phyloP scores from a whole-genome alignment of 352 stramenopile genomes.

The Pythium apleroticum region DNA sequence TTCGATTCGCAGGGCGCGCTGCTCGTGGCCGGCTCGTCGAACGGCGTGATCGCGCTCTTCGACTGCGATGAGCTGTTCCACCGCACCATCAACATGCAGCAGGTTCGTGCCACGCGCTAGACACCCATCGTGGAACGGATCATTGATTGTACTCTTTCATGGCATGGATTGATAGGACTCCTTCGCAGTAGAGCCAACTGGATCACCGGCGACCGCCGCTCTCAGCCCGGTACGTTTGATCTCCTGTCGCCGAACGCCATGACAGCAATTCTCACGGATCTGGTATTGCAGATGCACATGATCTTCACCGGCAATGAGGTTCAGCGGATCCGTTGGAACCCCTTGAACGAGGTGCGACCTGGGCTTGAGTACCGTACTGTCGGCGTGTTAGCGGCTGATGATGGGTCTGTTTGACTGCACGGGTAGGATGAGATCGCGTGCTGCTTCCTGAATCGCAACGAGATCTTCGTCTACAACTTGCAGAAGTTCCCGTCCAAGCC shows the following conservation, averaged over 20 bases:
- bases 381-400: too few species aligned
- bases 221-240: constrained; percentile 2
- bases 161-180: too few species aligned
- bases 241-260: too few species aligned
- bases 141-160: not conserved
- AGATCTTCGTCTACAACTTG: constrained; percentile 75
- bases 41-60: constrained; percentile 69
- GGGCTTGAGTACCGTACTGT: not conserved
- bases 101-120: constrained; percentile 27
- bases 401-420: too few species aligned
- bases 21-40: constrained; percentile 59
- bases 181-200: too few species aligned
- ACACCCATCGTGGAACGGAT: too few species aligned
- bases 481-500: constrained; percentile 68
- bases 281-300: constrained; percentile 53
- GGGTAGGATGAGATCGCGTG: constrained; percentile 70
- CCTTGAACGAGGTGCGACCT: constrained; percentile 49
- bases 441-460: constrained; percentile 70
- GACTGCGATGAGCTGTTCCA: constrained; percentile 82
- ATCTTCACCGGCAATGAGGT: constrained; percentile 72
- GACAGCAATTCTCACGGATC: not conserved
- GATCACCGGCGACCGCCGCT: not conserved
- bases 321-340: constrained; percentile 77
- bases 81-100: constrained; percentile 51
- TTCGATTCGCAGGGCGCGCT: constrained; percentile 73